phyloP scores from a whole-genome alignment of 441 rosid species.

The Codiaeum variegatum region DNA sequence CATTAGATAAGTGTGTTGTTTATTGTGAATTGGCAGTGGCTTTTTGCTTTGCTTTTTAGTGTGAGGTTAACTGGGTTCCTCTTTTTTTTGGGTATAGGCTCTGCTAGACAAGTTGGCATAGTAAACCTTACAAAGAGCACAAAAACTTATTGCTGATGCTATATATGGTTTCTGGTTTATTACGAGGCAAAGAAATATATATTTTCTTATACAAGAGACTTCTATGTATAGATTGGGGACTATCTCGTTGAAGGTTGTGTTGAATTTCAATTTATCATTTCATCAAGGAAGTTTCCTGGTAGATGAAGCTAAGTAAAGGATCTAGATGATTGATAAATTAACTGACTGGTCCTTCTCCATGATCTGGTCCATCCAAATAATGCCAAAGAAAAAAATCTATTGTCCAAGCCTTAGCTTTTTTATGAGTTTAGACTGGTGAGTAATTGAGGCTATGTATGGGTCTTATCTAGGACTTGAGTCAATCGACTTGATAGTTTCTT shows the following conservation, averaged over 20 bases:
- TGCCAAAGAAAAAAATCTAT: background rate
- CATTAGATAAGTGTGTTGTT: background rate
- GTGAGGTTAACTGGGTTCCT: background rate
- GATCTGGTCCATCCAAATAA: background rate
- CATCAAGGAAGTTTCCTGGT: background rate
- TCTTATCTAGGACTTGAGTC: background rate
- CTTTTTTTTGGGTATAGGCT: background rate
- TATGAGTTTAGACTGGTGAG: background rate
- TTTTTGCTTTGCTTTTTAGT: background rate
- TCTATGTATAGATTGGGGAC: background rate
- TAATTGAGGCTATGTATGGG: background rate
- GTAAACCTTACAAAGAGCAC: background rate
- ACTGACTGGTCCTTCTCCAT: background rate
- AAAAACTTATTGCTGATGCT: background rate
- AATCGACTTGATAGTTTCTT: background rate
- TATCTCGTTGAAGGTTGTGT: background rate
- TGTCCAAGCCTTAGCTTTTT: background rate
- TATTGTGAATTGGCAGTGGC: background rate
- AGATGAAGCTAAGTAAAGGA: background rate
- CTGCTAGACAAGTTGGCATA: background rate
- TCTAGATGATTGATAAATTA: background rate
- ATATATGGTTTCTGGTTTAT: background rate
- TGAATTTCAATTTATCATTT: background rate
- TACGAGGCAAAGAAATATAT: background rate
- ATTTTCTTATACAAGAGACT: background rate